Conservation (phyloP, 805 yeast species). For the Groenewaldozyma salmanticensis region DNA sequence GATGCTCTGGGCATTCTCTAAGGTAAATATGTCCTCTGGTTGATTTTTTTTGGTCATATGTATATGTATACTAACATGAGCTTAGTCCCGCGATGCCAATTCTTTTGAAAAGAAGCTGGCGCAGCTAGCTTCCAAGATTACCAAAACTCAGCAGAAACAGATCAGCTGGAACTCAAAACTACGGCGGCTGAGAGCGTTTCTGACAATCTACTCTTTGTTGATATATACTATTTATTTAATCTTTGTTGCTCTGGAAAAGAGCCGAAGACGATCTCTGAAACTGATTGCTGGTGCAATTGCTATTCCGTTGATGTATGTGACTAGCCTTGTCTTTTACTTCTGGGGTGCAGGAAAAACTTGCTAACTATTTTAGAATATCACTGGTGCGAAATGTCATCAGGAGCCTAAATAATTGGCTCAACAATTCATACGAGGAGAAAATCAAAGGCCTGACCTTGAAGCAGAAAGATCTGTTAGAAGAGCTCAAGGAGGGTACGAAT, state of each 20-base stretch:
- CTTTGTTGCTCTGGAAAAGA: conserved; percentile 12
- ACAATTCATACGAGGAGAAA: conserved; percentile 16
- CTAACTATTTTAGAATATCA: too few relatives aligned
- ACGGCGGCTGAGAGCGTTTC: conserved; percentile 23
- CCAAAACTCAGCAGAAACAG: conserved; percentile 14
- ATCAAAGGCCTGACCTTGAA: conserved; percentile 32
- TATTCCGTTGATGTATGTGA: conserved; percentile 9
- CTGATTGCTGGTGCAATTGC: conserved; percentile 7
- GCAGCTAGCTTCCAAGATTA: conserved; percentile 22
- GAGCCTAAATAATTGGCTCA: conserved; percentile 16
- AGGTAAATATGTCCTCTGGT: too few relatives aligned
- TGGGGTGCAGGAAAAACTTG: too few relatives aligned
- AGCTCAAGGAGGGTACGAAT: conserved; percentile 61
- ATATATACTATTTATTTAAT: conserved; percentile 20
- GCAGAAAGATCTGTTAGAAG: conserved; percentile 51
- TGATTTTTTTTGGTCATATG: too few relatives aligned
- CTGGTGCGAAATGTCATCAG: too few relatives aligned
- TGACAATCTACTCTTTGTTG: conserved; percentile 25
- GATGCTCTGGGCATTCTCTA: conserved; percentile 2
- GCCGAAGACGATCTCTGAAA: conserved; percentile 3
- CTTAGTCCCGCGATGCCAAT: conserved; percentile 9
- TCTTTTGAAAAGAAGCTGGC: conserved; percentile 29
- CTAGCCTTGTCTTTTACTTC: too few relatives aligned
- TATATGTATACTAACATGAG: neutral
- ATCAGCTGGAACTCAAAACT: conserved; percentile 14